phyloP scores from a whole-genome alignment of 2,329 filamentous ascomycete species.

The Camptophora hylomeconis region DNA sequence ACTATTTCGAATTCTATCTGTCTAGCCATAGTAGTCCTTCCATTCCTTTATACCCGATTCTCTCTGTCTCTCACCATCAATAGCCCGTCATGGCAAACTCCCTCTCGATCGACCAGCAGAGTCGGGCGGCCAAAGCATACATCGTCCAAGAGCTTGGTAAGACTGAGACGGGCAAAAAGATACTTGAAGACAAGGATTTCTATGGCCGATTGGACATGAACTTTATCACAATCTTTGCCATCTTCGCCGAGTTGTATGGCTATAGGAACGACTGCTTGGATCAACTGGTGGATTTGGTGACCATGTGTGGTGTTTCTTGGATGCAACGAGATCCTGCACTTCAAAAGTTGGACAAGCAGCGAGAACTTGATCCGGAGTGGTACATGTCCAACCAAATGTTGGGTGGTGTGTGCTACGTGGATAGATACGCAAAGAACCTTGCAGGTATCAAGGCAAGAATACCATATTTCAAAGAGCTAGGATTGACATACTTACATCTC shows the following conservation, averaged over 20 bases:
- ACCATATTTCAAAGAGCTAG: constrained; percentile 17
- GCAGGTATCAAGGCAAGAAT: constrained; percentile 13
- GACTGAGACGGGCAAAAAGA: constrained; percentile 8
- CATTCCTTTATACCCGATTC: too few species aligned
- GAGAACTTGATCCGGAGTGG: constrained; percentile 15
- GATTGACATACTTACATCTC: constrained; percentile 15
- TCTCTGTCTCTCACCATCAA: too few species aligned
- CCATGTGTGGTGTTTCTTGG: constrained; percentile 14
- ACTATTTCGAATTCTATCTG: too few species aligned
- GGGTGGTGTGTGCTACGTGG: constrained; percentile 16
- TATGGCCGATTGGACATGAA: constrained; percentile 11
- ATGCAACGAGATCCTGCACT: constrained; percentile 10
- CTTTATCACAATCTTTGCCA: constrained; percentile 16
- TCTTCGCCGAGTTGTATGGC: constrained; percentile 16
- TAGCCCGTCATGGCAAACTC: too few species aligned
- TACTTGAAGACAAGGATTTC: constrained; percentile 13
- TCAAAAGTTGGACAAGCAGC: constrained; percentile 10
- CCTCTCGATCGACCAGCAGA: constrained; percentile 15
- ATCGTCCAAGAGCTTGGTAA: constrained; percentile 14
- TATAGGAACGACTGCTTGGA: constrained; percentile 15
- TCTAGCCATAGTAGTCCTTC: too few species aligned
- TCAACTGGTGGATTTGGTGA: constrained; percentile 14
- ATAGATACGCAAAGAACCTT: constrained; percentile 13
- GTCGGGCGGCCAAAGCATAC: constrained; percentile 15
- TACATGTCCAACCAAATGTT: constrained; percentile 16